Base-by-base conservation (phyloP, 352 stramenopile species). In the Phytopythium oedochilum region DNA sequence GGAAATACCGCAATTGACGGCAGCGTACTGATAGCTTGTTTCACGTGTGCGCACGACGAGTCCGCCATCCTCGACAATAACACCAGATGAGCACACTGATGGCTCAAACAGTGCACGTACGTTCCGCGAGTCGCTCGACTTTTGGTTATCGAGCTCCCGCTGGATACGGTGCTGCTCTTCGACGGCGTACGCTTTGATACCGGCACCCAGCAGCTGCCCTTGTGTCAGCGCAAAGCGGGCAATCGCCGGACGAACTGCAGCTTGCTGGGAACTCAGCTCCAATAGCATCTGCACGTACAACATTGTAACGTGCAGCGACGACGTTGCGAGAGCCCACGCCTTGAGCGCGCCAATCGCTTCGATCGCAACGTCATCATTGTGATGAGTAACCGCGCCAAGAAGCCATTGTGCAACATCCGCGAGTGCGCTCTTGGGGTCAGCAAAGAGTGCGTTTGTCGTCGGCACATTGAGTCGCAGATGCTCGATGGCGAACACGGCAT, bases 21-120 rank as follows among this genome's bases (percentile, higher is more conserved):
- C 80, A 15, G 86, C 86, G 61, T 96, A 93, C 54, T 96, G 86
- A 32, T 94, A 94, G 61, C 86, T 96, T 20, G 83, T 94, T 61
- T 96, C 86, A 35, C 86, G 70, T 5, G 86, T 96, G 17, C 86
- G 71, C 2, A 96, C 86, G 29, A 81, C 75, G 12, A 78, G 56
- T 3, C 83, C 84, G 20, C 75, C 82, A 46, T 94, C 82, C 65
- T 96, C 86, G 17, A 94, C 70, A 18, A 82, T 70, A 14, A 93
- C 81, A 20, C 86, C 86, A n/a, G 66, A 63, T 1, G 86, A 96
- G 43, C 86, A 92, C 5, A 86, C 64, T 0, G 86, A 86, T 7
- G 78, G 65, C 42, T 96, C 86, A 55, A 96, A 96, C n/a, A 89
- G 38, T 10, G 78, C 86, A 20, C 70, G 70, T 40, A 92, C 71